These are phyloP conservation scores for Annona cherimola DNA, from an alignment of 164 flowering plant species.

Conservation along the genomic window DNA sequence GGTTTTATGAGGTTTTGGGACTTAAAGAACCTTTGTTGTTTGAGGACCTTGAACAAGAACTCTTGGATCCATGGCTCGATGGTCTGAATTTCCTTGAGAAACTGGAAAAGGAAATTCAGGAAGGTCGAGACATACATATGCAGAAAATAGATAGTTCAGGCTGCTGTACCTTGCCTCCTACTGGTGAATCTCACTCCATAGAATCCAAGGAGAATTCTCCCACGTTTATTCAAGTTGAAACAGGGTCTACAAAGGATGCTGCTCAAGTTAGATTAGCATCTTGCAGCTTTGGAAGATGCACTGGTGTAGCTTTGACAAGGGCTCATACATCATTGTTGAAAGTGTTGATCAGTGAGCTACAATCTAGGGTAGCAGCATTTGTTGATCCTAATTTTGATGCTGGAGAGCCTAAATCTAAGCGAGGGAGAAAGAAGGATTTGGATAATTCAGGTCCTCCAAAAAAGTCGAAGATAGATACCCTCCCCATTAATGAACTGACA, in stretches of 20 bases:
- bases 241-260: conserved; percentile 37
- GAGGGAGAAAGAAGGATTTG: conserved; percentile 76
- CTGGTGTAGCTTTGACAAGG: conserved; percentile 61
- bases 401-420: conserved; percentile 65
- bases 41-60: conserved; percentile 75
- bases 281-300: conserved; percentile 39
- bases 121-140: conserved; percentile 11
- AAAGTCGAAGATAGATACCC: conserved; percentile 52
- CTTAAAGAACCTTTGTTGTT: conserved; percentile 45
- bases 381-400: conserved; percentile 76
- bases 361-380: conserved; percentile 62
- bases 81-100: conserved; percentile 27
- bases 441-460: conserved; percentile 44
- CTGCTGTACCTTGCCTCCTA: conserved; percentile 16
- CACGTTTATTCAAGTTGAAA: conserved; percentile 40
- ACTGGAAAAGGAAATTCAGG: conserved; percentile 31
- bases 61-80: conserved; percentile 64
- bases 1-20: conserved; percentile 69
- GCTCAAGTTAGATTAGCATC: conserved; percentile 38
- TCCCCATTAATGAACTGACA: conserved; percentile 81
- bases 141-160: conserved; percentile 18
- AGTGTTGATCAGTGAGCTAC: conserved; percentile 67
- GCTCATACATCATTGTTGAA: conserved; percentile 62
- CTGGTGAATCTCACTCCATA: conserved; percentile 20
- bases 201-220: conserved; percentile 21